Percentiles rank a stretch among this genome's conserved stretches.
Evolutionary conservation across 108 stramenopile species (phyloP).

Genomic region (Cylindrotheca closterium): DNA sequence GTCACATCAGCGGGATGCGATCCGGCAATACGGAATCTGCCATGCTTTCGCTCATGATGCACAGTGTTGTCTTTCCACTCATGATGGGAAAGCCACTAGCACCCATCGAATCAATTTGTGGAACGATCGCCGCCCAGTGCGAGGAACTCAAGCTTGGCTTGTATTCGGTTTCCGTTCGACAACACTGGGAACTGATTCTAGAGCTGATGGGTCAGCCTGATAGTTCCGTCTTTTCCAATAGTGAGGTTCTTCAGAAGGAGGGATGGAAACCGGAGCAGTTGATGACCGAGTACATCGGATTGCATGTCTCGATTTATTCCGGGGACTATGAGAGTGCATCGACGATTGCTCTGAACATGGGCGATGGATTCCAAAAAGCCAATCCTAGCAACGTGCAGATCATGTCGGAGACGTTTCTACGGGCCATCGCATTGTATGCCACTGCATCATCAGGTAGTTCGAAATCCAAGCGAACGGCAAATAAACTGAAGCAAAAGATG

Average conservation of each 20-base stretch:
- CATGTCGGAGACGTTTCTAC: slow-evolving; percentile 1
- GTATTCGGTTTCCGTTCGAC: neutral
- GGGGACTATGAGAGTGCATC: neutral
- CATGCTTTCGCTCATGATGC: neutral
- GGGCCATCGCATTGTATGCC: slow-evolving; percentile 10
- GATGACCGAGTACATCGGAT: neutral
- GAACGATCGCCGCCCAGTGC: neutral
- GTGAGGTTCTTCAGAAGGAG: neutral
- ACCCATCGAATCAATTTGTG: neutral
- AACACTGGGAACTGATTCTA: neutral
- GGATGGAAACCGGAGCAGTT: neutral
- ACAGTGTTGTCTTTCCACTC: neutral
- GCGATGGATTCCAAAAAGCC: neutral
- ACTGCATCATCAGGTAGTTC: slow-evolving; percentile 3
- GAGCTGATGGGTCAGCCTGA: slow-evolving; percentile 4
- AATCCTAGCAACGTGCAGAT: neutral
- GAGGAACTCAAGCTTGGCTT: slow-evolving; percentile 2
- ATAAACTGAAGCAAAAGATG: slow-evolving; percentile 1
- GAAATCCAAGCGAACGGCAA: slow-evolving; percentile 2
- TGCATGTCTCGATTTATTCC: neutral
- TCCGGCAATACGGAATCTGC: slow-evolving; percentile 2
- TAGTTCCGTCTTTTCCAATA: neutral
- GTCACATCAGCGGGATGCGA: neutral
- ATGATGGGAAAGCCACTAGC: neutral
- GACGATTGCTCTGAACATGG: neutral